A percentile compares a stretch with the other conserved stretches of the same genome.
Conservation (phyloP, 176 grass and related monocot genomes). For the Panicum miliaceum region DNA sequence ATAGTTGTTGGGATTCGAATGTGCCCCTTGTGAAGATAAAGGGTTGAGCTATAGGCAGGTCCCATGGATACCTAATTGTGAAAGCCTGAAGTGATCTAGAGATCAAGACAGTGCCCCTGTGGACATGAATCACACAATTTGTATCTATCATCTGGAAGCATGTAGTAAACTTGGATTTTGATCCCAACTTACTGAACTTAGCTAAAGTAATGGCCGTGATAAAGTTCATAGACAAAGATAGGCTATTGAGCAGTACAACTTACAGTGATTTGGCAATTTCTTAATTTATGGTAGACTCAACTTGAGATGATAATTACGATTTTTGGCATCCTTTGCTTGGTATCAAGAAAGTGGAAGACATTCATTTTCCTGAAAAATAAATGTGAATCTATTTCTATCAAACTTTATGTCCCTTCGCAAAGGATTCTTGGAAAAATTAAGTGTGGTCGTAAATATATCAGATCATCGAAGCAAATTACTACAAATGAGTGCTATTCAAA, state of each 20-base stretch:
- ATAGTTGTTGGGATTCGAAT: neutral
- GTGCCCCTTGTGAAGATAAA: neutral
- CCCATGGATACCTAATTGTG: neutral
- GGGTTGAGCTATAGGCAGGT: neutral
- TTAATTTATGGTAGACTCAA: neutral
- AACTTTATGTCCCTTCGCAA: neutral
- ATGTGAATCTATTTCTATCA: neutral
- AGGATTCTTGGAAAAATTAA: neutral
- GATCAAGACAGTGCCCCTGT: neutral
- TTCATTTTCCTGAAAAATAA: neutral
- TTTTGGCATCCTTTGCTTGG: neutral
- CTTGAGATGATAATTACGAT: neutral
- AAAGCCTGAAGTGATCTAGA: neutral
- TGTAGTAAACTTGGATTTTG: neutral
- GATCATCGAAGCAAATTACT: slow-evolving; percentile 9
- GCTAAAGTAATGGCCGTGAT: neutral
- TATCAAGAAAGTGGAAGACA: neutral
- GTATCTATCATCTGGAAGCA: neutral
- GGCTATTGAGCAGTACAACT: neutral
- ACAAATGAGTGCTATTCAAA: neutral
- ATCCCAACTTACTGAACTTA: neutral
- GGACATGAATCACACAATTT: neutral
- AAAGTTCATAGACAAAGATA: neutral
- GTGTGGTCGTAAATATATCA: neutral
- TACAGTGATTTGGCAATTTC: neutral